These are phyloP conservation scores for Geosmithia morbida DNA, from an alignment of 2,329 filamentous ascomycete genomes.

Conservation along the genomic window DNA sequence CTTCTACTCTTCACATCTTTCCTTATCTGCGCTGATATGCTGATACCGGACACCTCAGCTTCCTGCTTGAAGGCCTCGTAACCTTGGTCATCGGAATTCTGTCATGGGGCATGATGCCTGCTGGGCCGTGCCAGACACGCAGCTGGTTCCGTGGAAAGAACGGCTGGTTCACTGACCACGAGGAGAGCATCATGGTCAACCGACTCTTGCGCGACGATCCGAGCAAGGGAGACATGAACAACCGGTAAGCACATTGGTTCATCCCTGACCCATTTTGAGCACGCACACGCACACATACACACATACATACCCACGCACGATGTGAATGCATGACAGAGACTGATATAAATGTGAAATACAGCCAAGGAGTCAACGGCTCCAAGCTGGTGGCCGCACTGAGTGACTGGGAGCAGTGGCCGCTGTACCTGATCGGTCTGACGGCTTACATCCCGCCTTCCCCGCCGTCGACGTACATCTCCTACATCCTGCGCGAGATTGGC, in stretches of 20 bases:
- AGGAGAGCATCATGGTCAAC: slow-evolving; percentile 49
- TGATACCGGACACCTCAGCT: not conserved
- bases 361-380: not conserved
- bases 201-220: slow-evolving; percentile 45
- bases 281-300: slow-evolving; percentile 15
- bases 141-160: slow-evolving; percentile 40
- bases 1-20: not conserved
- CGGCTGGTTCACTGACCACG: slow-evolving; percentile 48
- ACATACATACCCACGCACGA: no score
- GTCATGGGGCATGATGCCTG: slow-evolving; percentile 29
- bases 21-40: not conserved
- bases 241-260: slow-evolving; percentile 22
- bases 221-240: slow-evolving; percentile 46
- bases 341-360: slow-evolving; percentile 4
- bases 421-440: slow-evolving; percentile 37
- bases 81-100: slow-evolving; percentile 27
- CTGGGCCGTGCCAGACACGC: slow-evolving; percentile 32
- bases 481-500: slow-evolving; percentile 25
- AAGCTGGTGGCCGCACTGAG: slow-evolving; percentile 33
- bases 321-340: not conserved
- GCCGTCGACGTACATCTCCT: slow-evolving; percentile 28
- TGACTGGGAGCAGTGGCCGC: slow-evolving; percentile 48
- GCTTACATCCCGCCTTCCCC: slow-evolving; percentile 25
- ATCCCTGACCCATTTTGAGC: no score
- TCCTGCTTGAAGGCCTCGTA: slow-evolving; percentile 10